A percentile compares a stretch with the other conserved stretches of the same genome.
phyloP scores from a whole-genome alignment of 2,329 filamentous ascomycete genomes.

The Aspergillus brasiliensis region DNA sequence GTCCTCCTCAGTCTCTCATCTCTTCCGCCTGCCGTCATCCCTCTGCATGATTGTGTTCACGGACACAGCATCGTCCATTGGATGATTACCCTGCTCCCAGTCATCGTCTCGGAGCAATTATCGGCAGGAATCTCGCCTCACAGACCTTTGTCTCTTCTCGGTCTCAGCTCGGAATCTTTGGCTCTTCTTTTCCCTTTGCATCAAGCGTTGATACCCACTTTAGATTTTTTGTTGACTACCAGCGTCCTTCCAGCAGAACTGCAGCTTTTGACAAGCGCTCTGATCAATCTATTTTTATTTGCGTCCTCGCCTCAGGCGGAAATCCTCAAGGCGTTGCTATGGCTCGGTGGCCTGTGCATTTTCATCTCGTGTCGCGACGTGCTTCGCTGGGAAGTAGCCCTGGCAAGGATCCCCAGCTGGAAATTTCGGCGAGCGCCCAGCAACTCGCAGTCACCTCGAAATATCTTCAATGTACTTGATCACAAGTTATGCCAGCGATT shows the following conservation, averaged over 20 bases:
- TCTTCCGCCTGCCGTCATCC: slow-evolving; percentile 72
- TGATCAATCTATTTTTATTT: slow-evolving; percentile 80
- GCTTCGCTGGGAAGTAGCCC: slow-evolving; percentile 77
- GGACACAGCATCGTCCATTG: slow-evolving; percentile 74
- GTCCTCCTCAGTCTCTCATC: slow-evolving; percentile 79
- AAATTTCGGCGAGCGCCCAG: slow-evolving; percentile 67
- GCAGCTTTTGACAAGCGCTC: slow-evolving; percentile 77
- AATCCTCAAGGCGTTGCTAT: slow-evolving; percentile 82
- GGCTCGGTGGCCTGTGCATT: slow-evolving; percentile 76
- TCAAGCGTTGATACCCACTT: slow-evolving; percentile 69
- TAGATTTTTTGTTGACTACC: slow-evolving; percentile 82
- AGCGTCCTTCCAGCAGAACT: slow-evolving; percentile 86
- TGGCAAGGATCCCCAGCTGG: slow-evolving; percentile 90
- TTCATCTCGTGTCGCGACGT: slow-evolving; percentile 73
- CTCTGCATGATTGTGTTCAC: slow-evolving; percentile 59
- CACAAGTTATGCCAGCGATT: slow-evolving; percentile 53
- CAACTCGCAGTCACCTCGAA: slow-evolving; percentile 37
- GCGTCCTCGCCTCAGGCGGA: slow-evolving; percentile 78
- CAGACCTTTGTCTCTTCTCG: slow-evolving; percentile 33
- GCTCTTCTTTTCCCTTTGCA: slow-evolving; percentile 80
- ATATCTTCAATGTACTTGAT: slow-evolving; percentile 46
- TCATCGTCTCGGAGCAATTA: slow-evolving; percentile 55
- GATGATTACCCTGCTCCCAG: slow-evolving; percentile 71
- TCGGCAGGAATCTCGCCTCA: slow-evolving; percentile 38
- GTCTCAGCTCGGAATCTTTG: slow-evolving; percentile 59